A percentile compares a stretch with the other conserved stretches of the same genome.
These are phyloP conservation scores for Stylonectria norvegica DNA, from an alignment of 2,329 filamentous ascomycete genomes.

Conservation along the genomic window DNA sequence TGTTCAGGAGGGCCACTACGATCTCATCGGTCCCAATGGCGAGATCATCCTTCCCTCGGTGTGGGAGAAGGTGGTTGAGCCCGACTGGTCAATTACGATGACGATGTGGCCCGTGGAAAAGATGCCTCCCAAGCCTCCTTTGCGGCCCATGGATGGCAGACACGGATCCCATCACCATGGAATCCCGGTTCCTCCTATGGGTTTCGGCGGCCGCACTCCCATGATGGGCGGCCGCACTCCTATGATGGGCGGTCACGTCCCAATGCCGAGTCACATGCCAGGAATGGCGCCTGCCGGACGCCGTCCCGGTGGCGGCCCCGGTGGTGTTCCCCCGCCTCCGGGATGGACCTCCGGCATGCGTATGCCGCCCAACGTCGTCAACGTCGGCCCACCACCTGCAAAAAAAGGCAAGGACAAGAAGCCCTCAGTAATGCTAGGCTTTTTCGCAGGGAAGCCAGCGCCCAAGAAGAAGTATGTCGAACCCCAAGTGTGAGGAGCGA, in stretches of 20 bases:
- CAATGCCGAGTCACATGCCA: conserved; percentile 10
- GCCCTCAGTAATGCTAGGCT: conserved; percentile 20
- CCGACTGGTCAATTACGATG: conserved; percentile 58
- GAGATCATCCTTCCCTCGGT: conserved; percentile 76
- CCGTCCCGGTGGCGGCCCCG: conserved; percentile 7
- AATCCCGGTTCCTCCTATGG: not conserved
- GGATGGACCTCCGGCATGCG: conserved; percentile 18
- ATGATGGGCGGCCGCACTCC: too few species aligned
- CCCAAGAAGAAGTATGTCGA: conserved; percentile 31
- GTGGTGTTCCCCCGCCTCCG: conserved; percentile 19
- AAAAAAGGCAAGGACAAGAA: conserved; percentile 26
- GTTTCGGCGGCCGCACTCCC: too few species aligned
- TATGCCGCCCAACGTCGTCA: conserved; percentile 20
- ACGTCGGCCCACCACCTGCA: conserved; percentile 18
- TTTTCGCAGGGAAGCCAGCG: conserved; percentile 30
- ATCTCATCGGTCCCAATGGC: conserved; percentile 72
- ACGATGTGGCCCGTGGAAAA: conserved; percentile 59
- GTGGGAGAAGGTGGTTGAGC: conserved; percentile 78
- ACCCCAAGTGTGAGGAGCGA: not conserved
- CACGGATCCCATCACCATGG: conserved; percentile 8
- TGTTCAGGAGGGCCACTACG: conserved; percentile 75
- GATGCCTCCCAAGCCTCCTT: conserved; percentile 25
- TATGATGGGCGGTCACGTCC: conserved; percentile 6
- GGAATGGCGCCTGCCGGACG: conserved; percentile 5
- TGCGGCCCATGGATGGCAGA: conserved; percentile 15